Evolutionary conservation across 2,329 filamentous ascomycete genomes (phyloP), one percentile per base, ranked within the genome.

Genomic region (Blastomyces silverae): DNA sequence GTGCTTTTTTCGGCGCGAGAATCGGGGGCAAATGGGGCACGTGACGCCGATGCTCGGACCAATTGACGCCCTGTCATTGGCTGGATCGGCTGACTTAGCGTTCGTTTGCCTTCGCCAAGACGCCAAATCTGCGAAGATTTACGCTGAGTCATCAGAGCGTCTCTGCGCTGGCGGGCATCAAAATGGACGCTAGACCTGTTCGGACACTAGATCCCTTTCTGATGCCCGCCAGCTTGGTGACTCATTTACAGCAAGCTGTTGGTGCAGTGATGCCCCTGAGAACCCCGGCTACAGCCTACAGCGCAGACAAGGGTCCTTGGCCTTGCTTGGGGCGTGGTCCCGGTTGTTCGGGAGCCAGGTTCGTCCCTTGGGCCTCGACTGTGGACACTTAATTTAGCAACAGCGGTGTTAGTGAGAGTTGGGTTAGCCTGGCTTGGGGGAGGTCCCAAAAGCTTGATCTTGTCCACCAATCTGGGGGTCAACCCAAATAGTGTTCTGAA

Each of bases 1-100:
- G 15, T 56, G 28, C 31, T 37, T 31, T 37, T 31, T 34, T 56
- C 53, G 31, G 53, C 17, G 53, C 53, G 53, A 28, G 22, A 37
- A 34, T 56, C 31, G 28, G 53, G 53, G 57, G 37, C 4, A 10
- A 2, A 5, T 0, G 7, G 2, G 3, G 11, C 57, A 59, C 57
- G 57, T 59, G 57, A 59, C 34, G 39, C 57, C 57, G 57, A 31
- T 59, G 11, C 22, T 59, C 57, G 39, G 57, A 56, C 31, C 20
- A 46, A 46, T 44, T 1, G 8, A 3, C 7, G n/a, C 1, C 20
- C 37, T 44, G 37, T 17, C 34, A 44, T 59, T 59, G 56, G 56
- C 56, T 44, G 56, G 22, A 7, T n/a, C 15, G 2, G 55, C 20
- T 37, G 34, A 15, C 57, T 20, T 13, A 28, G 22, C 3, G 8